phyloP scores from a whole-genome alignment of 2,329 filamentous ascomycete genomes.

The Pleoardoris graminearum region DNA sequence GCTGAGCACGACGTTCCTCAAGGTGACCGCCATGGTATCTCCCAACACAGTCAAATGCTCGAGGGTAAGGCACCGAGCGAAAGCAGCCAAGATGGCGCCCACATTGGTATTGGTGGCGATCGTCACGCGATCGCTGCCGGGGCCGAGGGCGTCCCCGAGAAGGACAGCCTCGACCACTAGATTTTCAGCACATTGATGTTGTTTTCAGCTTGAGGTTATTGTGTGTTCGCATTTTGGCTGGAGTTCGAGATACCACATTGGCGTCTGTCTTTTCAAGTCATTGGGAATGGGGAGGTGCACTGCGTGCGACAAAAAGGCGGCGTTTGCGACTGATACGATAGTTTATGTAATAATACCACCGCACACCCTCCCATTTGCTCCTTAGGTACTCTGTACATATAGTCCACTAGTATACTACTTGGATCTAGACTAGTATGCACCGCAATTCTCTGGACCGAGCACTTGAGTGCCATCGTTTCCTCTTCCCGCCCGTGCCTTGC shows the following conservation, averaged over 20 bases:
- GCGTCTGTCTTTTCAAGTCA: constrained; percentile 24
- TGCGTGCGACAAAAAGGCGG: background rate
- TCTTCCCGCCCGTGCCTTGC: too few species aligned
- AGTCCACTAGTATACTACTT: constrained; percentile 1
- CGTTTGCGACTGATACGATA: background rate
- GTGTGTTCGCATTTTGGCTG: constrained; percentile 21
- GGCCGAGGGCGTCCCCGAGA: constrained; percentile 50
- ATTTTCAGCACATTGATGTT: background rate
- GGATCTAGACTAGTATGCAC: background rate
- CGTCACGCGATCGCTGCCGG: constrained; percentile 55
- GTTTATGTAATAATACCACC: background rate
- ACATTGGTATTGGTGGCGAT: constrained; percentile 56
- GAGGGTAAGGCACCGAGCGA: constrained; percentile 59
- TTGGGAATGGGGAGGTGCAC: background rate
- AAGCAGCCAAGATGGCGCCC: constrained; percentile 45
- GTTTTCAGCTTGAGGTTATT: constrained; percentile 8
- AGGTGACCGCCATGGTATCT: constrained; percentile 69
- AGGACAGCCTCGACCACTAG: constrained; percentile 27
- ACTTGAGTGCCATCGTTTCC: too few species aligned
- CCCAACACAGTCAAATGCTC: constrained; percentile 68
- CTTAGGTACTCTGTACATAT: background rate
- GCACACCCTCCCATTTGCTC: background rate
- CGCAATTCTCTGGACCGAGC: too few species aligned
- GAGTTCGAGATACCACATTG: constrained; percentile 40
- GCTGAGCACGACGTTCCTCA: constrained; percentile 66